Base-by-base conservation (phyloP, 176 grass and related monocot genomes). In the Paspalum notatum region DNA sequence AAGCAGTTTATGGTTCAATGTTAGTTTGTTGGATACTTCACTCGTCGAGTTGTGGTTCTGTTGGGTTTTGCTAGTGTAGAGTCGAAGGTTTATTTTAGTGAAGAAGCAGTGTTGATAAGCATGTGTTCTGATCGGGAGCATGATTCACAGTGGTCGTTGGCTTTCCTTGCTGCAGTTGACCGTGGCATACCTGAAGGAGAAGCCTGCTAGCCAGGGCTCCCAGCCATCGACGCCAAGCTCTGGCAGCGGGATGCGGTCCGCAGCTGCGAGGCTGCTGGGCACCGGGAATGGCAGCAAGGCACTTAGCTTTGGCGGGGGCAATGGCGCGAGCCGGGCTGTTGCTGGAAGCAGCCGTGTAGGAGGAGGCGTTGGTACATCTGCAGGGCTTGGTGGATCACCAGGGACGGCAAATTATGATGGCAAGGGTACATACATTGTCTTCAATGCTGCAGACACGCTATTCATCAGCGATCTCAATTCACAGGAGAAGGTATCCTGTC, bases 391-490 rank as follows among this genome's bases (percentile, higher is more conserved):
- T 79, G 84, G 88, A 68, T 80, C 88, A 0, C 92, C 88, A 65
- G 81, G 84, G 49, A 48, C 56, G 51, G 43, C 75, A 27, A 99
- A 95, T 75, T 99, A 89, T 70, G 96, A 99, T 77, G 92, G 86
- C 62, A 93, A 93, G 83, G 96, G 96, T 21, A 74, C 90, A 54
- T 99, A 93, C 77, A 91, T 99, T 77, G 78, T 99, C 49, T 95
- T 95, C 87, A 99, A 95, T 87, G 68, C 86, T 6, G 90, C 90
- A 0, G 96, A 99, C 66, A 99, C 96, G 14, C 66, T 99, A 26
- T 95, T 95, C 79, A 82, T 99, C 43, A 99, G 87, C 58, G 92
- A 99, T 77, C 92, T 99, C 54, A 93, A 95, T 90, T 99, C 96
- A 4, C 88, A 91, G 39, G 90, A 99, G 38, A 99, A 95, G 92